Base-by-base conservation (phyloP, 2,329 filamentous ascomycete genomes). In the Raffaelea ambrosiae region DNA sequence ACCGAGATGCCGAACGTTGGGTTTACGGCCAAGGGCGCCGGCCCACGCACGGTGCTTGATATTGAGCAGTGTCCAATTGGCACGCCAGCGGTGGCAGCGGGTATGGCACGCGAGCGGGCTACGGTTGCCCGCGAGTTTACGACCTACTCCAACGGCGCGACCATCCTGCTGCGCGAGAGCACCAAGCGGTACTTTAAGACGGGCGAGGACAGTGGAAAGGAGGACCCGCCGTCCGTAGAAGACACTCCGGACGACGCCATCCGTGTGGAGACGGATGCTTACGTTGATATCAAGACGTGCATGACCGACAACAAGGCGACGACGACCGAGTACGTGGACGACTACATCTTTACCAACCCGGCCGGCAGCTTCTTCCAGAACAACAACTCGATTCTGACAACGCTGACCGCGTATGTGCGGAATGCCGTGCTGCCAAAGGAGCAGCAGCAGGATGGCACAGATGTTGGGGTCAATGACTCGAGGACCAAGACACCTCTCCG, bases 351-450 rank as follows among this genome's bases (percentile, higher is more conserved):
- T 69, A 83, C 83, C 63, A 97, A 95, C 69, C 88, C 86, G 3
- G 93, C 93, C 11, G 90, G 90, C 51, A 82, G 88, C 46, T 98
- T 98, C 72, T 98, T 98, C 78, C 93, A 98, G 63, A 98, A 98
- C 75, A 98, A 98, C 77, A 97, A 97, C 73, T 94, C 89, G 48
- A 97, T 98, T 66, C 83, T 98, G 21, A 81, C 87, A 26, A 69
- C 72, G 16, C 95, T 97, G 67, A 95, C 89, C 14, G 76, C 81
- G 55, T 95, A 94, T 70, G 87, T 97, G 62, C 86, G 88, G 53
- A 74, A 85, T 35, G 79, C 85, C 64, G 86, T 91, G 59, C 72
- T 90, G 2, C 83, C 81, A 2, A 33, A 35, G 21, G 26, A 29
- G 26, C n/a, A n/a, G n/a, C n/a, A n/a, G n/a, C n/a, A n/a, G n/a